These are phyloP conservation scores for Cryomyces minteri DNA, from an alignment of 495 filamentous ascomycete species.

Conservation along the genomic window DNA sequence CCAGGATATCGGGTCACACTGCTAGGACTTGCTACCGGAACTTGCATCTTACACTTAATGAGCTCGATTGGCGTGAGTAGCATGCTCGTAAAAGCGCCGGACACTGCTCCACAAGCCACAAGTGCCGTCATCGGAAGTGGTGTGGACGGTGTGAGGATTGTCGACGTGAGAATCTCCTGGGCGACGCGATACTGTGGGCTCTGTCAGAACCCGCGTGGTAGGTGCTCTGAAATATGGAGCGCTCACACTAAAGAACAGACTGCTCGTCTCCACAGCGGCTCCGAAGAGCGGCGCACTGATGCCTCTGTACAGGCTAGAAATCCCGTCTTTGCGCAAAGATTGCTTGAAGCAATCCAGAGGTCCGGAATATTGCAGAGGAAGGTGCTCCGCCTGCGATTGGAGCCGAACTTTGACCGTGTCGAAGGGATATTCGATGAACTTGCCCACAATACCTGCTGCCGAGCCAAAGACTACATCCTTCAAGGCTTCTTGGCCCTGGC, in stretches of 20 bases:
- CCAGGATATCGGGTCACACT: conserved; percentile 17
- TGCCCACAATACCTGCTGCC: conserved; percentile 73
- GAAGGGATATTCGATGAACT: conserved; percentile 94
- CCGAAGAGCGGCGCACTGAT: conserved; percentile 82
- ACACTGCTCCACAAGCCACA: conserved; percentile 56
- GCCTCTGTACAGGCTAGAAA: conserved; percentile 73
- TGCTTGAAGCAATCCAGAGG: conserved; percentile 89
- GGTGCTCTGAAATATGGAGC: background rate
- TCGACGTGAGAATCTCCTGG: conserved; percentile 29
- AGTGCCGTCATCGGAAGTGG: conserved; percentile 52
- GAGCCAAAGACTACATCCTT: conserved; percentile 22
- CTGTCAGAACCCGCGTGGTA: conserved; percentile 5
- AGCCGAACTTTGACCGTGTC: conserved; percentile 89
- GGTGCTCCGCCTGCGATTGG: conserved; percentile 65
- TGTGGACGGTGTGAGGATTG: background rate
- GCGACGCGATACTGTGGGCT: conserved; percentile 35
- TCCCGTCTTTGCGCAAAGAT: conserved; percentile 53
- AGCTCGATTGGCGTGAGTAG: conserved; percentile 90
- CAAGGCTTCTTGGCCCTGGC: conserved; percentile 14
- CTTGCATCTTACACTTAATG: conserved; percentile 97
- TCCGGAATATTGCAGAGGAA: conserved; percentile 67
- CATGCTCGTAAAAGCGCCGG: conserved; percentile 80
- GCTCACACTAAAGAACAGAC: conserved; percentile 66
- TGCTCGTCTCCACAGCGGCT: conserved; percentile 84
- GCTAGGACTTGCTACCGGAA: conserved; percentile 27